Conservation (phyloP, 306 rosid species). For the Lathyrus oleraceus region DNA sequence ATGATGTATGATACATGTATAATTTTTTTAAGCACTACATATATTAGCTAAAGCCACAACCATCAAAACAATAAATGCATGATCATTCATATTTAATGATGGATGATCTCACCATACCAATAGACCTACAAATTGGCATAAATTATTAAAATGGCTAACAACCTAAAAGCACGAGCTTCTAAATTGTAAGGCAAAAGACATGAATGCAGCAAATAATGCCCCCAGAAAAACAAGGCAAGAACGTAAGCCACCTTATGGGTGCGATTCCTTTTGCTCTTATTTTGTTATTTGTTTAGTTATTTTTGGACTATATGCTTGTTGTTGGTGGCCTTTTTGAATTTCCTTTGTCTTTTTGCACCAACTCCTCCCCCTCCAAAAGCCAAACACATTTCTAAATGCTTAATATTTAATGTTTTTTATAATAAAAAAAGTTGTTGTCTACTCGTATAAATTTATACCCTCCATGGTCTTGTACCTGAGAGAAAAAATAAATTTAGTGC, state of each 20-base stretch:
- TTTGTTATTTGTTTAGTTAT: neutral
- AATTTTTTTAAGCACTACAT: too few species aligned
- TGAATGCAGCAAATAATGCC: neutral
- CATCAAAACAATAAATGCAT: neutral
- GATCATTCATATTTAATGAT: neutral
- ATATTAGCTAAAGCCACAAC: neutral
- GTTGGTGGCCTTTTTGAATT: neutral
- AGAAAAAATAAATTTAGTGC: too few species aligned
- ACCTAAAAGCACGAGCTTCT: neutral
- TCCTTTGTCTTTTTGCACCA: neutral
- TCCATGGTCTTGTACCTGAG: too few species aligned
- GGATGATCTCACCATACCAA: neutral
- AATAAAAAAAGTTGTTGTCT: too few species aligned
- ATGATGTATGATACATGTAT: too few species aligned
- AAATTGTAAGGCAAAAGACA: neutral
- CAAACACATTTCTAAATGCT: neutral
- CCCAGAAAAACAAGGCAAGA: neutral
- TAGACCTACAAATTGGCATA: neutral
- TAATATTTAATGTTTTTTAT: neutral
- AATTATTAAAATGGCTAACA: neutral
- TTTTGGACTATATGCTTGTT: neutral
- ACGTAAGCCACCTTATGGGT: slow-evolving; percentile 7
- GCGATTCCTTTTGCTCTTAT: slow-evolving; percentile 23
- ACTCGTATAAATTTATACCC: too few species aligned
- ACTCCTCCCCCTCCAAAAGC: neutral